phyloP scores from a whole-genome alignment of 345 rosid genomes.

The Viola odorata region DNA sequence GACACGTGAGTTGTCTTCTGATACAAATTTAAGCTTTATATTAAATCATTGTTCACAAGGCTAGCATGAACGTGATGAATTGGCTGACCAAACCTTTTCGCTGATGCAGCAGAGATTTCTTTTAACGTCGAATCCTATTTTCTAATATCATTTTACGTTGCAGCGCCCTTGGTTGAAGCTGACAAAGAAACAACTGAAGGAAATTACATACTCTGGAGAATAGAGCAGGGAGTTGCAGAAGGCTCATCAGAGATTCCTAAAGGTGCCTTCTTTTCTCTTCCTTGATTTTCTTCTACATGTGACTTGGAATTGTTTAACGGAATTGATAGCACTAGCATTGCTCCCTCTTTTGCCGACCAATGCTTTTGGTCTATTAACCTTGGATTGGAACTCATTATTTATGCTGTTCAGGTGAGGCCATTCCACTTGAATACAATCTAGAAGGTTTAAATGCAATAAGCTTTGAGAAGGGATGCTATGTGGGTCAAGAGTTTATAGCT shows the following conservation, averaged over 20 bases:
- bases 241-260: constrained; percentile 83
- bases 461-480: constrained; percentile 92
- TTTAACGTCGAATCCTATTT: background rate
- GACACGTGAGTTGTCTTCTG: constrained; percentile 42
- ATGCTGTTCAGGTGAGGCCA: constrained; percentile 63
- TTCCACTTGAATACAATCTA: constrained; percentile 84
- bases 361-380: background rate
- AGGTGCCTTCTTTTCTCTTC: constrained; percentile 36
- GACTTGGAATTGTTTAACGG: background rate
- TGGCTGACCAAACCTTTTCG: no score
- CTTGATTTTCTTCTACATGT: background rate
- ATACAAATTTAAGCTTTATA: no score
- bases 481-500: constrained; percentile 93
- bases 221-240: constrained; percentile 84
- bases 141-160: constrained; percentile 11
- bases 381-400: background rate
- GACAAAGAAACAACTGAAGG: constrained; percentile 73
- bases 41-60: no score
- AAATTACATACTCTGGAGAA: constrained; percentile 63
- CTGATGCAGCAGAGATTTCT: no score
- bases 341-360: background rate
- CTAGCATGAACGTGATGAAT: no score
- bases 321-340: background rate
- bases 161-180: constrained; percentile 81
- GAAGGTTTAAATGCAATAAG: constrained; percentile 84